phyloP scores from a whole-genome alignment of 768 basidiomycete species.

The Lactarius hatsudake region DNA sequence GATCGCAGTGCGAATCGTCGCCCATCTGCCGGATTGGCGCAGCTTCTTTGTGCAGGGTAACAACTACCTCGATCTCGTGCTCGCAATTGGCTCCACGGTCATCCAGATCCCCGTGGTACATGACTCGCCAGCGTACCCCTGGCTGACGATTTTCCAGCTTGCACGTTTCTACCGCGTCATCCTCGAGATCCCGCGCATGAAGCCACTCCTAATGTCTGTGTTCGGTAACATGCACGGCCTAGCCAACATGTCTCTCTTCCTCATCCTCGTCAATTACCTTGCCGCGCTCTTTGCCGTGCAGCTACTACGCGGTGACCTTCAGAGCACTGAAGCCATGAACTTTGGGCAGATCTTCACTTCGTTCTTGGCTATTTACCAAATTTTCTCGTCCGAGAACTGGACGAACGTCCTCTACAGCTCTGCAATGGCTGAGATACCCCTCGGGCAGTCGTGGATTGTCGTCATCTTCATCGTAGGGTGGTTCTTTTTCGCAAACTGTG shows the following conservation, averaged over 20 bases:
- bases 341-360: slow-evolving; percentile 83
- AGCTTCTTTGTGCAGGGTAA: slow-evolving; percentile 56
- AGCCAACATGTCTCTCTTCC: slow-evolving; percentile 87
- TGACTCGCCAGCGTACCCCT: slow-evolving; percentile 64
- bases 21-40: slow-evolving; percentile 79
- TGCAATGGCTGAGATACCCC: slow-evolving; percentile 54
- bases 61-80: slow-evolving; percentile 73
- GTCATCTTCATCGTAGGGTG: slow-evolving; percentile 75
- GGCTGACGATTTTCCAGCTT: slow-evolving; percentile 89
- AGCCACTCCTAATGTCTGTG: slow-evolving; percentile 76
- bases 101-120: slow-evolving; percentile 84
- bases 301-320: slow-evolving; percentile 80
- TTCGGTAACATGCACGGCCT: slow-evolving; percentile 92
- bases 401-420: slow-evolving; percentile 67
- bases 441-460: slow-evolving; percentile 68
- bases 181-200: slow-evolving; percentile 86
- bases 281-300: slow-evolving; percentile 82
- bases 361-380: slow-evolving; percentile 83
- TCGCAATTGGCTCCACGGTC: slow-evolving; percentile 72
- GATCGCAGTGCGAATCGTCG: slow-evolving; percentile 70
- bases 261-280: slow-evolving; percentile 83
- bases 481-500: slow-evolving; percentile 92
- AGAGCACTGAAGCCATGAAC: slow-evolving; percentile 51
- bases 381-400: slow-evolving; percentile 96
- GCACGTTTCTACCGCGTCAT: slow-evolving; percentile 90